Base-by-base conservation (phyloP, 768 basidiomycete genomes). In the Psilocybe azurescens region DNA sequence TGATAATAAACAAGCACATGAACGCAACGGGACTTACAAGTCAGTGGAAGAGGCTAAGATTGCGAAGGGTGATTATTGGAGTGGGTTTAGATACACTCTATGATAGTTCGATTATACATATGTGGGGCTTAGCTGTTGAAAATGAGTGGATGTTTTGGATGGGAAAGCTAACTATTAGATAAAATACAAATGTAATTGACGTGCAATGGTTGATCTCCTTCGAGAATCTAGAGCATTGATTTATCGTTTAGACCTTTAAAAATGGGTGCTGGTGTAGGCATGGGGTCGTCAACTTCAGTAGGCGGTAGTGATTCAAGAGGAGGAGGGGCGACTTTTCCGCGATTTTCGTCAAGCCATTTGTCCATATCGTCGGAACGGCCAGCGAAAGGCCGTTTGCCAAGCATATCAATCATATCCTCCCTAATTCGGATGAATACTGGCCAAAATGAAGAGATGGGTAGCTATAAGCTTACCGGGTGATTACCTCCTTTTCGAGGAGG, bases 401-500 rank as follows among this genome's bases (percentile, higher is more conserved):
- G 83, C 16, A 94, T 81, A 44, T 81, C 70, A 63, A 93, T 91
- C 93, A 95, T 95, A 70, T 94, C 91, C 83, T 93, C 92, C 54
- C 93, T 94, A 67, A 54, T 60, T 60, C 53, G 24, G 64, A 29
- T 50, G 61, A 59, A 24, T 24, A 24, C 24, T 28, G 44, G 20
- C 14, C 32, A 41, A 5, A 52, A 13, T 20, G 41, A 4, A 39
- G 39, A 39, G 51, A 32, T 54, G 56, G 38, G 38, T 24, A 46
- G 39, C 50, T 32, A 54, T 56, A 46, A 44, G 53, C 54, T 69
- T 75, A 94, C 91, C 97, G 87, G 47, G 93, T 96, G 56, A 99
- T 89, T 11, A 98, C 92, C 75, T 99, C 97, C 79, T 95, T 97
- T 75, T 94, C 88, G n/a, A 99, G 79, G 46, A 99, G 79, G 36